Evolutionary conservation across 768 basidiomycete species (phyloP), one percentile per base, ranked within the genome.

Genomic region (Naganishia antarctica): DNA sequence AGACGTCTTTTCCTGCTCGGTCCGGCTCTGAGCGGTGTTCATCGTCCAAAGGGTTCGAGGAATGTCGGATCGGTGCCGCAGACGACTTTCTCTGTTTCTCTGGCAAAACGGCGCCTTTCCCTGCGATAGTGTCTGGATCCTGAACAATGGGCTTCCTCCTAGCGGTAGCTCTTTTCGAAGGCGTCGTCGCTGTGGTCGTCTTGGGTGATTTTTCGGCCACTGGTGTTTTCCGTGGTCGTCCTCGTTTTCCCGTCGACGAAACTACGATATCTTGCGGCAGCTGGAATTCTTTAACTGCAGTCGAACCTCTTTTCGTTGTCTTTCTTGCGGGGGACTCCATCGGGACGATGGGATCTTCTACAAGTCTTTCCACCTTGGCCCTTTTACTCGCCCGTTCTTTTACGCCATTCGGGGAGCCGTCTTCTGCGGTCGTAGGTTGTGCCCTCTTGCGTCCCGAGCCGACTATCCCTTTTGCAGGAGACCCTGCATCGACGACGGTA

Each of bases 11-110:
- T 26, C 21, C 31, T n/a, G 37, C 13, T 12, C n/a, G 11, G 21
- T 23, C 11, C 3, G 37, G n/a, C 11, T 16, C 21, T 11, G 13
- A 21, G 12, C 11, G 7, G 16, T n/a, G 53, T 57, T 57, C 53
- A 18, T 57, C 53, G 34, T 57, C 53, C 31, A 57, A 34, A 34
- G 53, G 53, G 40, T 57, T 57, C 34, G 53, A 57, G 11, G 37
- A 41, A 57, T 57, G 53, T 25, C 53, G 4, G 23, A 57, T 57
- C 7, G 53, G 53, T 15, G 37, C 37, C 12, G 31, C 26, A 3
- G 53, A 41, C 26, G 34, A n/a, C 5, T 40, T 57, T 13, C 21
- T n/a, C 29, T 18, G n/a, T n/a, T n/a, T n/a, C n/a, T n/a, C n/a
- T n/a, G n/a, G n/a, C n/a, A n/a, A n/a, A n/a, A n/a, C n/a, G n/a